Evolutionary conservation across 768 basidiomycete species (phyloP).

Genomic region (Agrocybe pediades): DNA sequence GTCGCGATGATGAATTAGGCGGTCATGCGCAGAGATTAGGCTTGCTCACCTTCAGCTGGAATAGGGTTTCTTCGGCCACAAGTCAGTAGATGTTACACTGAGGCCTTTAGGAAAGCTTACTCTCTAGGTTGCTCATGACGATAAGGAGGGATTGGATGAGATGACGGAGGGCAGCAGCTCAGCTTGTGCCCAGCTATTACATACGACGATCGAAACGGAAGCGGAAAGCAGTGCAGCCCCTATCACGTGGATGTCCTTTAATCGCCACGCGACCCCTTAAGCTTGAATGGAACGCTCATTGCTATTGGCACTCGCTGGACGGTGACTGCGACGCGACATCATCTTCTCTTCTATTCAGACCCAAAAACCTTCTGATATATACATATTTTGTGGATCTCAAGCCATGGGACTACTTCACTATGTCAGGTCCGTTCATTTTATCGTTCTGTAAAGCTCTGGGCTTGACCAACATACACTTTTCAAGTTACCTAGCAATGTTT

Average conservation of each 20-base stretch:
- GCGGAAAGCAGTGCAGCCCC: constrained; percentile 3
- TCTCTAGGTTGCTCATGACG: constrained; percentile 85
- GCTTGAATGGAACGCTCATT: neutral
- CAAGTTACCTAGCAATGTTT: constrained; percentile 77
- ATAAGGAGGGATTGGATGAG: constrained; percentile 5
- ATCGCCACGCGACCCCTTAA: constrained; percentile 1
- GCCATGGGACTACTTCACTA: constrained; percentile 60
- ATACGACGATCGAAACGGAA: neutral
- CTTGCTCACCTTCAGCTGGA: constrained; percentile 86
- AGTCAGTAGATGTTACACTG: constrained; percentile 27
- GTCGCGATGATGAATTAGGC: constrained; percentile 5
- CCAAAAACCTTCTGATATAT: no score
- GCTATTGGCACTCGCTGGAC: neutral
- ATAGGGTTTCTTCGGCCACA: constrained; percentile 79
- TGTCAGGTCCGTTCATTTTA: constrained; percentile 47
- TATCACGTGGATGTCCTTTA: constrained; percentile 19
- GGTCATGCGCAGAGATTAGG: neutral
- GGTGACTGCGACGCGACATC: no score
- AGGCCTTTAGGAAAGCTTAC: constrained; percentile 48
- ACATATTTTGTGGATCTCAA: neutral
- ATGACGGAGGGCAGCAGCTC: constrained; percentile 4
- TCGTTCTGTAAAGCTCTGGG: constrained; percentile 1
- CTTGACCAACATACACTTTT: constrained; percentile 10
- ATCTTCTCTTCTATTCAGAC: no score
- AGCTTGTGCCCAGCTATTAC: neutral